Percentiles rank a stretch among this genome's conserved stretches.
Evolutionary conservation across 2,329 filamentous ascomycete species (phyloP).

Genomic region (Pyricularia sp.): DNA sequence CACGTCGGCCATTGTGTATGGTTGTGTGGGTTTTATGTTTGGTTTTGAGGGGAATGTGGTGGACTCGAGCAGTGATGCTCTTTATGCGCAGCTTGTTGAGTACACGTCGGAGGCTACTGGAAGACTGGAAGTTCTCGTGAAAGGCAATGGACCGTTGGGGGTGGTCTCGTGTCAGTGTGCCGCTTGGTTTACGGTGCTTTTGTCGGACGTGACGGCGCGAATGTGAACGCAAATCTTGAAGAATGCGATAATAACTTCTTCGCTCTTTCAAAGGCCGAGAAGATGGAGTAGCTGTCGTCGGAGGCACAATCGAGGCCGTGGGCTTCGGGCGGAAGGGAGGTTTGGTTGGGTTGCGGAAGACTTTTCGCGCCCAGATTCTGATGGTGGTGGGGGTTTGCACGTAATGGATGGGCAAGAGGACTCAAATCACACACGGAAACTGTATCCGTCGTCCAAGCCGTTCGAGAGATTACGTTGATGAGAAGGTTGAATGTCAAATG

Average conservation of each 20-base stretch:
- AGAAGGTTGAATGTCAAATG: neutral
- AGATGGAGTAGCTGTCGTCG: neutral
- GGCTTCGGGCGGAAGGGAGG: neutral
- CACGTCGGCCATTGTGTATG: slow-evolving; percentile 27
- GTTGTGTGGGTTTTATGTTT: neutral
- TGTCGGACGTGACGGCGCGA: neutral
- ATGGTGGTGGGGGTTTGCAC: neutral
- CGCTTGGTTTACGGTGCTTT: neutral
- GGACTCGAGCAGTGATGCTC: neutral
- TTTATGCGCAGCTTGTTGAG: neutral
- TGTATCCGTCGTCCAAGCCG: neutral
- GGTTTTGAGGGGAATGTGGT: neutral
- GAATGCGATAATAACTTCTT: neutral
- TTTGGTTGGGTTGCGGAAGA: neutral
- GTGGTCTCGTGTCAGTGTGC: neutral
- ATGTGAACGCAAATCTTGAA: neutral
- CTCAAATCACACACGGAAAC: neutral
- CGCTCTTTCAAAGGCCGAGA: neutral
- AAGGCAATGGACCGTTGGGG: neutral
- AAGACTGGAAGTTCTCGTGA: neutral
- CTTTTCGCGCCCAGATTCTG: neutral
- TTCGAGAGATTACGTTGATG: neutral
- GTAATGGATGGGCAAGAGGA: neutral
- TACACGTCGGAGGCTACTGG: neutral
- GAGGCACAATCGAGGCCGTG: neutral